Evolutionary conservation across 352 stramenopile species (phyloP).

Genomic region (Blastocystis sp.): DNA sequence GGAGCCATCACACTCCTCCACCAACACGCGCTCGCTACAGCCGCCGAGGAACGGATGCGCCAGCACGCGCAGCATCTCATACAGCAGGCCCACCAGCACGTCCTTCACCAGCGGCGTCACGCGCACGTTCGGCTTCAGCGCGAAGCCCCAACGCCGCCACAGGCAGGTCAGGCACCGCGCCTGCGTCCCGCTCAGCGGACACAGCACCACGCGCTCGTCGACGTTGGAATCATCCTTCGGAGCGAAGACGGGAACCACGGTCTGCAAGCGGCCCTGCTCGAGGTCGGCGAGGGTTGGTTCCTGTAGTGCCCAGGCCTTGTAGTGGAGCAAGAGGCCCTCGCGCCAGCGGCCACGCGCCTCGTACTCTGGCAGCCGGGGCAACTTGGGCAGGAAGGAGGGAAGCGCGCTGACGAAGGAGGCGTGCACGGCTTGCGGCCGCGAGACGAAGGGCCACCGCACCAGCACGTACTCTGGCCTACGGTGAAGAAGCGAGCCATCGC

Average conservation of each 20-base stretch:
- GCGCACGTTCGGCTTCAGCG: not conserved
- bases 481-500: not conserved
- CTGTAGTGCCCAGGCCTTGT: not conserved
- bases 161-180: constrained; percentile 24
- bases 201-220: not conserved
- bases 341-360: not conserved
- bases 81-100: not conserved
- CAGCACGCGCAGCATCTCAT: constrained; percentile 33
- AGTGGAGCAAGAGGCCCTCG: not conserved
- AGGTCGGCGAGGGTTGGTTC: not conserved
- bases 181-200: constrained; percentile 20
- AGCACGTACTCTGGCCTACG: constrained; percentile 42
- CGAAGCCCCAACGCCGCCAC: constrained; percentile 20
- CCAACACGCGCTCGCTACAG: constrained; percentile 8
- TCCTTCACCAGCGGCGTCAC: not conserved
- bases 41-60: constrained; percentile 44
- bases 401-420: not conserved
- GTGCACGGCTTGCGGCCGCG: not conserved
- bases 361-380: not conserved
- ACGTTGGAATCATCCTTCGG: not conserved
- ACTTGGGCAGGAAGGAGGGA: not conserved
- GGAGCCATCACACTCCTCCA: not conserved
- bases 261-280: not conserved
- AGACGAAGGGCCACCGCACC: not conserved
- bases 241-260: not conserved